Evolutionary conservation across 345 rosid species (phyloP), one percentile per base, ranked within the genome.

Genomic region (Moricandia arvensis): DNA sequence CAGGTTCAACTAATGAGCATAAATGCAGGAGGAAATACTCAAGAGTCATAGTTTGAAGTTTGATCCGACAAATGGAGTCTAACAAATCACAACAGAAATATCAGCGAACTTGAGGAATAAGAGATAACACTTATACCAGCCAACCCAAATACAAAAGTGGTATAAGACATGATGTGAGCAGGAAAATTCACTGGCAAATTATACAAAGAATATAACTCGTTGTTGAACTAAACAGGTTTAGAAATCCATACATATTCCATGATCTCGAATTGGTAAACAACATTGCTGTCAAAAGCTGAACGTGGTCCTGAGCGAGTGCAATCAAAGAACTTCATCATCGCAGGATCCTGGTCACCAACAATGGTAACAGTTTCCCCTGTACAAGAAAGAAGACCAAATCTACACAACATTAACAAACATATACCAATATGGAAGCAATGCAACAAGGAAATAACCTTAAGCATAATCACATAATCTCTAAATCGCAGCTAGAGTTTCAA

Each of bases 221-320:
- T 3, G 53, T 7, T 5, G 59, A 18, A 5, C 16, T 18, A 72
- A 67, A 4, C 5, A 0, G 4, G 51, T 34, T 61, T 16, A 26
- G 33, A 62, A 33, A 61, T 15, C 61, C 93, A 35, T 82, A 95
- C 97, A 81, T 89, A 95, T 90, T 95, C 99, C 97, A 95, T 95
- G 61, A 84, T 86, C 90, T 92, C 97, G 74, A 92, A 95, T 74
- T 95, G 97, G 69, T 84, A 90, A 80, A 95, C 99, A 72, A 95
- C 97, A 66, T 89, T 85, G 86, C 85, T 85, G 71, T 92, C 99
- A 75, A 95, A 95, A 70, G 97, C 88, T 0, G 97, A 88, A 29
- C 97, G 99, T 1, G 97, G 96, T 59, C 97, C 97, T 0, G 97
- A 89, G 68, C 96, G 92, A 34, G 93, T 92, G 82, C 97, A 95